Percentiles rank a stretch among this genome's conserved stretches.
phyloP scores from a whole-genome alignment of 768 basidiomycete genomes.

The Mycena polygramma region DNA sequence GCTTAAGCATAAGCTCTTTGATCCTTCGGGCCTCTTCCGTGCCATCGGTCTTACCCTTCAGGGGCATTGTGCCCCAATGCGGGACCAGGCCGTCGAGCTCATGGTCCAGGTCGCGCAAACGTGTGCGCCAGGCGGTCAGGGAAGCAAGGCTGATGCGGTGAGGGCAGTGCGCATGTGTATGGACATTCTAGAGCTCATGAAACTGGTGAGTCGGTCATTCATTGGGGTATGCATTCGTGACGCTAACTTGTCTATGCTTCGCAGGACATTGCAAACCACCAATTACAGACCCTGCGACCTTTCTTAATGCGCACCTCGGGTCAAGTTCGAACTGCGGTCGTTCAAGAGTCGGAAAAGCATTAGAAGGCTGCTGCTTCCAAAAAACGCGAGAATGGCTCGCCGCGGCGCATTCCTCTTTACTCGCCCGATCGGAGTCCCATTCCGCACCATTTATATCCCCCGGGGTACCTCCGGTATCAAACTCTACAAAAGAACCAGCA shows the following conservation, averaged over 20 bases:
- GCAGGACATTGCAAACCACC: slow-evolving; percentile 97
- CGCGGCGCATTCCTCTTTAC: slow-evolving; percentile 61
- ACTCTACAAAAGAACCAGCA: slow-evolving; percentile 65
- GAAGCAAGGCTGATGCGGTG: slow-evolving; percentile 74
- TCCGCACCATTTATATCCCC: slow-evolving; percentile 58
- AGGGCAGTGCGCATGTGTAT: slow-evolving; percentile 85
- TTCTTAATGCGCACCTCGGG: slow-evolving; percentile 86
- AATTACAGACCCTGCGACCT: slow-evolving; percentile 92
- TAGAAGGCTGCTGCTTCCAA: slow-evolving; percentile 53
- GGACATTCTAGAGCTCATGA: slow-evolving; percentile 95
- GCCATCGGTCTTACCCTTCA: slow-evolving; percentile 87
- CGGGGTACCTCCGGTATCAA: slow-evolving; percentile 57
- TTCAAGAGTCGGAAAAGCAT: slow-evolving; percentile 72
- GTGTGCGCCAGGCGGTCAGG: slow-evolving; percentile 67
- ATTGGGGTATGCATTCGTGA: slow-evolving; percentile 30
- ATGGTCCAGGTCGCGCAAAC: slow-evolving; percentile 82
- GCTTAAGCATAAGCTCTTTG: slow-evolving; percentile 80
- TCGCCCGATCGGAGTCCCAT: slow-evolving; percentile 55
- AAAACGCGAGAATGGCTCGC: slow-evolving; percentile 77
- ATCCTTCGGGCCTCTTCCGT: slow-evolving; percentile 82
- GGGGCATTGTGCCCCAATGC: slow-evolving; percentile 94
- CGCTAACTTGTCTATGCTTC: slow-evolving; percentile 32
- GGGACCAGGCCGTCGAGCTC: slow-evolving; percentile 84
- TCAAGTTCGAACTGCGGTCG: slow-evolving; percentile 81
- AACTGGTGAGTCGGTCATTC: slow-evolving; percentile 73